phyloP scores from a whole-genome alignment of 208 protist species.

The Spongospora subterranea region DNA sequence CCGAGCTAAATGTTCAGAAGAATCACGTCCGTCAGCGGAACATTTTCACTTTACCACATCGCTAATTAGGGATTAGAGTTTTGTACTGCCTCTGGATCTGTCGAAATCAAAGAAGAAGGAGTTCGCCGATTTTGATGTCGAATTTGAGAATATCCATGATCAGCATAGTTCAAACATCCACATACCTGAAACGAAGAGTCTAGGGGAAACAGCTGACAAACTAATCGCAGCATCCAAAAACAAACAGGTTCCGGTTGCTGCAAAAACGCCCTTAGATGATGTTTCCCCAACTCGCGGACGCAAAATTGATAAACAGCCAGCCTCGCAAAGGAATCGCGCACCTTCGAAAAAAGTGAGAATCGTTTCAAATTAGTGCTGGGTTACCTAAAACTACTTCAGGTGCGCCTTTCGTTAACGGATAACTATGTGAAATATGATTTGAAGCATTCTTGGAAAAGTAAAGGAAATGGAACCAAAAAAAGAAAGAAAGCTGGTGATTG shows the following conservation, averaged over 20 bases:
- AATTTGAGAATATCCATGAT: no score
- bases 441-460: slow-evolving; percentile 24
- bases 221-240: background rate
- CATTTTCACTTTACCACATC: no score
- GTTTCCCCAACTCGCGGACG: background rate
- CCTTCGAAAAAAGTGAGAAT: background rate
- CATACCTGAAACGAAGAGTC: no score
- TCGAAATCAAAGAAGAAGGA: no score
- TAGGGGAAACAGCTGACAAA: background rate
- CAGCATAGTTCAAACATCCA: no score
- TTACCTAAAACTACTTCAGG: background rate
- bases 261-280: background rate
- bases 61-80: no score
- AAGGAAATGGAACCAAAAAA: background rate
- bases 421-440: slow-evolving; percentile 24
- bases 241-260: background rate
- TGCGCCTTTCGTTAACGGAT: background rate
- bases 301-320: background rate
- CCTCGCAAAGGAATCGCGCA: no score
- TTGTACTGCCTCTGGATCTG: no score
- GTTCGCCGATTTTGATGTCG: no score
- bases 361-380: background rate
- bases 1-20: no score
- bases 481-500: background rate
- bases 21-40: no score